phyloP scores from a whole-genome alignment of 176 grass and related monocot genomes.

The Urochloa ruziziensis region DNA sequence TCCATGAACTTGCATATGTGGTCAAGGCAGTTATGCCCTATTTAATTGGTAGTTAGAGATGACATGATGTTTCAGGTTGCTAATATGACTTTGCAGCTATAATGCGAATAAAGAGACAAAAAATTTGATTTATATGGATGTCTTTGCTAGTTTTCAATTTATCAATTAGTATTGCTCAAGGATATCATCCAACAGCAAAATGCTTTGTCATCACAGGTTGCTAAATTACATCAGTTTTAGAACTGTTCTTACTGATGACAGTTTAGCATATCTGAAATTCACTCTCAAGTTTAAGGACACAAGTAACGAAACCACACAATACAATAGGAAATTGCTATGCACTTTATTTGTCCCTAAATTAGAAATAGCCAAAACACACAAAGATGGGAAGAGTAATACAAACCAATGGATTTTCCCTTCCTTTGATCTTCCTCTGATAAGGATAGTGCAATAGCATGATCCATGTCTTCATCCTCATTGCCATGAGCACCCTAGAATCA shows the following conservation, averaged over 20 bases:
- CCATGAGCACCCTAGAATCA: conserved; percentile 34
- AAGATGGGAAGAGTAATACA: conserved; percentile 31
- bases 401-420: conserved; percentile 80
- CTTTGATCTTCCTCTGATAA: conserved; percentile 67
- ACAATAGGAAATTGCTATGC: neutral
- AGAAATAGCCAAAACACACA: conserved; percentile 18
- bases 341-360: conserved; percentile 1
- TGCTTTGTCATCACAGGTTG: neutral
- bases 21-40: neutral
- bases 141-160: neutral
- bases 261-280: neutral
- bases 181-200: neutral
- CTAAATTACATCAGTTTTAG: neutral
- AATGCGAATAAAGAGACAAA: neutral
- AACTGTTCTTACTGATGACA: neutral
- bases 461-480: conserved; percentile 65
- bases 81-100: neutral
- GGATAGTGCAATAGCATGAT: conserved; percentile 91
- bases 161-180: neutral
- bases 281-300: neutral
- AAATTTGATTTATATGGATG: neutral
- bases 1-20: neutral
- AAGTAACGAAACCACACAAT: neutral
- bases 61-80: neutral
- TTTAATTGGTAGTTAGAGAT: neutral